phyloP scores from a whole-genome alignment of 768 basidiomycete genomes.

The Xanthoconium stramineum region DNA sequence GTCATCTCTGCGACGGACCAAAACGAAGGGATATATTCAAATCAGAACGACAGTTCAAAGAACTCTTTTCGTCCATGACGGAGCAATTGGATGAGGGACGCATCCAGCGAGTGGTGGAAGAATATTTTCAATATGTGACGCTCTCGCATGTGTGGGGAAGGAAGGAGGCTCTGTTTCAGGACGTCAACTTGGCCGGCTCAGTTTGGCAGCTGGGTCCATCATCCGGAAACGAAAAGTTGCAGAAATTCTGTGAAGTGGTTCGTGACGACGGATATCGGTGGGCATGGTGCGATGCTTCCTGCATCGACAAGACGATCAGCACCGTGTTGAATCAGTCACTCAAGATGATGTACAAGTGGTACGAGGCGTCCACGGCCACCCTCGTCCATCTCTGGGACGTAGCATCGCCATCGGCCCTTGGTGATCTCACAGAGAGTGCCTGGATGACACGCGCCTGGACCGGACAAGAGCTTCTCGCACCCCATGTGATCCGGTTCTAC shows the following conservation, averaged over 20 bases:
- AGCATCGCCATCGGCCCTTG: neutral
- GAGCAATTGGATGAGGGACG: neutral
- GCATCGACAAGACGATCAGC: constrained; percentile 11
- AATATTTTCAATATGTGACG: constrained; percentile 11
- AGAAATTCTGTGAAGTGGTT: constrained; percentile 5
- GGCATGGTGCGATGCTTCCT: constrained; percentile 14
- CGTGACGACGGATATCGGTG: constrained; percentile 9
- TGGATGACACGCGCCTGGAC: constrained; percentile 20
- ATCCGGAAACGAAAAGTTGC: neutral
- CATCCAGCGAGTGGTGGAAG: neutral
- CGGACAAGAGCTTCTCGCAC: constrained; percentile 14
- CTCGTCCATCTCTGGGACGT: neutral
- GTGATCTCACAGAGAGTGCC: neutral
- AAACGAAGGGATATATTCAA: neutral
- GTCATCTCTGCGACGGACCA: neutral
- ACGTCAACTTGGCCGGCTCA: neutral
- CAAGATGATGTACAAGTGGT: constrained; percentile 14
- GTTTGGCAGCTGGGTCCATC: constrained; percentile 9
- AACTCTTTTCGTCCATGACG: constrained; percentile 9
- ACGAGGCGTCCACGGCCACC: constrained; percentile 3
- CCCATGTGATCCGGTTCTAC: constrained; percentile 10
- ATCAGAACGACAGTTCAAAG: neutral
- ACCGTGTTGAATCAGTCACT: constrained; percentile 7
- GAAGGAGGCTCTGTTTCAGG: constrained; percentile 8
- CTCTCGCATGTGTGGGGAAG: constrained; percentile 15